Evolutionary conservation across 2,329 filamentous ascomycete genomes (phyloP).

Genomic region (Sarocladium strictum): DNA sequence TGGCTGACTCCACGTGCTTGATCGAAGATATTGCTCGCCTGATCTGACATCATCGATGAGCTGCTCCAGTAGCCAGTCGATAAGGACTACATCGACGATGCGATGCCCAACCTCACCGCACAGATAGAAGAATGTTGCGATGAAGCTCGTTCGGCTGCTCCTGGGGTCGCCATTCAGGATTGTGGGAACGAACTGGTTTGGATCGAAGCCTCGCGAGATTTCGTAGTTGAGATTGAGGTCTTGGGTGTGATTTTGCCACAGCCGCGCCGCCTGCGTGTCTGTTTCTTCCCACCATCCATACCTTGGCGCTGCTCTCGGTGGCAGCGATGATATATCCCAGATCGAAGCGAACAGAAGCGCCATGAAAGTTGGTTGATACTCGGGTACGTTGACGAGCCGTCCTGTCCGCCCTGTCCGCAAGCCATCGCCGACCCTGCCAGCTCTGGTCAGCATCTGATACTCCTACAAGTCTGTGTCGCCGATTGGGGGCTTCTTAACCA

Average conservation of each 20-base stretch:
- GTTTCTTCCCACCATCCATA: conserved; percentile 31
- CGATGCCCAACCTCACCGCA: conserved; percentile 37
- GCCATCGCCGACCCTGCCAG: conserved; percentile 31
- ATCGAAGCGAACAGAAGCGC: conserved; percentile 38
- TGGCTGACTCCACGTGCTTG: conserved; percentile 34
- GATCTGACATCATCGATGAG: conserved; percentile 36
- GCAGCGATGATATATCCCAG: conserved; percentile 31
- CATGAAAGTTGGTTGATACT: conserved; percentile 39
- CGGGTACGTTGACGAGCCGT: conserved; percentile 32
- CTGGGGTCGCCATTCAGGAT: conserved; percentile 29
- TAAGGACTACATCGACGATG: conserved; percentile 35
- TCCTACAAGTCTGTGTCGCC: neutral
- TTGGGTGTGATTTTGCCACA: conserved; percentile 30
- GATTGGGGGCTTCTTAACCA: neutral
- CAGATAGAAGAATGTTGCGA: conserved; percentile 41
- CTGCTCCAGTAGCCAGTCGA: conserved; percentile 40
- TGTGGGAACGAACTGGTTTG: conserved; percentile 25
- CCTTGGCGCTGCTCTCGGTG: conserved; percentile 26
- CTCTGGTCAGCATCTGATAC: neutral
- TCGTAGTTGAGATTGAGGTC: conserved; percentile 30
- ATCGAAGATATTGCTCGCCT: conserved; percentile 32
- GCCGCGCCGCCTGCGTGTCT: conserved; percentile 27
- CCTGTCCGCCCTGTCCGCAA: conserved; percentile 32
- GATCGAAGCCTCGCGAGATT: conserved; percentile 27
- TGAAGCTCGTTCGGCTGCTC: conserved; percentile 38